phyloP scores from a whole-genome alignment of 805 yeast species.

The Candida nitratophila region DNA sequence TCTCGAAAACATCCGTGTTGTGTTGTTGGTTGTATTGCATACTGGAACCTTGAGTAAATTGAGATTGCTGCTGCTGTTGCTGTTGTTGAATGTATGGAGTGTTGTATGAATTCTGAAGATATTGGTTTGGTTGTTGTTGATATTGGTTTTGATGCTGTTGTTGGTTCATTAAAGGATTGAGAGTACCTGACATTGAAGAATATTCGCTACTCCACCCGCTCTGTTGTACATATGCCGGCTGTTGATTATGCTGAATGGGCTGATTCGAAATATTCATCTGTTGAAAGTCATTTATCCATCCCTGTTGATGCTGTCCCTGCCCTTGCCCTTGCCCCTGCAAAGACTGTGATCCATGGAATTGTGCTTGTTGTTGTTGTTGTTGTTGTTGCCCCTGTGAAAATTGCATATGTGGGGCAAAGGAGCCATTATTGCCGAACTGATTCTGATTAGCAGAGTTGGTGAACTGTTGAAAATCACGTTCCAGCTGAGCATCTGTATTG shows the following conservation, averaged over 20 bases:
- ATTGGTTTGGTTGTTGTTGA: background rate
- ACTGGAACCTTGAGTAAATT: background rate
- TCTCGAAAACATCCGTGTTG: slow-evolving; percentile 13
- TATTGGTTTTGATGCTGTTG: background rate
- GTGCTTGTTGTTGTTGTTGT: slow-evolving; percentile 2
- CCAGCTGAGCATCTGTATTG: background rate
- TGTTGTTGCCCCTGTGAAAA: background rate
- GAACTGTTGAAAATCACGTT: slow-evolving; percentile 1
- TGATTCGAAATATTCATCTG: slow-evolving; percentile 8
- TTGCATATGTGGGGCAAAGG: background rate
- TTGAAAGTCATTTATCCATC: slow-evolving; percentile 18
- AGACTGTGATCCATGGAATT: background rate
- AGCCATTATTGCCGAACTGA: background rate
- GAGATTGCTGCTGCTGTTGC: no score
- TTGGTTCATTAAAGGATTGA: background rate
- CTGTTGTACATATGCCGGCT: background rate
- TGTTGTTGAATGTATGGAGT: no score
- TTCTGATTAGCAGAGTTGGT: background rate
- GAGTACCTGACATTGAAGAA: background rate
- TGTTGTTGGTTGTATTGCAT: background rate
- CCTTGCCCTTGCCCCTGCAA: no score
- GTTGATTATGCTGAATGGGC: background rate
- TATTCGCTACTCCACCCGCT: background rate
- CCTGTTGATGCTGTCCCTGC: slow-evolving; percentile 5
- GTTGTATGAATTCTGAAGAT: no score